phyloP scores from a whole-genome alignment of 768 basidiomycete species.

The Mycena leptocephala region DNA sequence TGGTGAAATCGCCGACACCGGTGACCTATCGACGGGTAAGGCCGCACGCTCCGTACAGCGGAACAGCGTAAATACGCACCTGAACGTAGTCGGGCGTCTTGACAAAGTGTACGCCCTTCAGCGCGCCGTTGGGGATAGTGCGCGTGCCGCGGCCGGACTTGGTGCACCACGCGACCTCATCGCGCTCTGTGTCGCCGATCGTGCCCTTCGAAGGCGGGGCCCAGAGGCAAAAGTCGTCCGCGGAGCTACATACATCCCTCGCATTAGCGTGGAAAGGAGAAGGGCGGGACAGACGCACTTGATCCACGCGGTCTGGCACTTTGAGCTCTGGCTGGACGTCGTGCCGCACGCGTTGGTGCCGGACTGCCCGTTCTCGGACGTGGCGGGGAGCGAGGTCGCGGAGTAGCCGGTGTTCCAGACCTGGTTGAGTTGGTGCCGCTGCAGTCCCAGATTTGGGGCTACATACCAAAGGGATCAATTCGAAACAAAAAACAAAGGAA shows the following conservation, averaged over 20 bases:
- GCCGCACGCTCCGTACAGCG: conserved; percentile 31
- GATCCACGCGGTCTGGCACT: conserved; percentile 81
- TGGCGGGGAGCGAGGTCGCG: conserved; percentile 57
- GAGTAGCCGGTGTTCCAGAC: conserved; percentile 69
- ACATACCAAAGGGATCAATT: neutral
- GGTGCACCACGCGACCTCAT: conserved; percentile 85
- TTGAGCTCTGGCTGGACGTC: conserved; percentile 67
- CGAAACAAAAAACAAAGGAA: neutral
- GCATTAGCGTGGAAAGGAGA: conserved; percentile 33
- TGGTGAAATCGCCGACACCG: conserved; percentile 81
- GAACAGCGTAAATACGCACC: conserved; percentile 54
- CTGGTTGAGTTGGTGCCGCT: conserved; percentile 61
- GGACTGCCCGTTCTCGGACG: conserved; percentile 72
- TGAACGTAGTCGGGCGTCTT: conserved; percentile 78
- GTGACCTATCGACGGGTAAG: conserved; percentile 45
- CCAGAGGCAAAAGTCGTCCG: conserved; percentile 82
- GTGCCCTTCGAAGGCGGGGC: conserved; percentile 65
- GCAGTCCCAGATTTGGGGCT: conserved; percentile 68
- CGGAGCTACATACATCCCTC: conserved; percentile 55
- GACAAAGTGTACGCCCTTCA: conserved; percentile 81
- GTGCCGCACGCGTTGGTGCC: conserved; percentile 82
- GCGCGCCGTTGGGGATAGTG: conserved; percentile 76
- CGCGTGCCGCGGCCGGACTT: conserved; percentile 83
- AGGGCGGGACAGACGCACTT: conserved; percentile 62
- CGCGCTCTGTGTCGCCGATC: conserved; percentile 80